Conservation (phyloP, 805 yeast species). For the Debaryomyces hansenii region DNA sequence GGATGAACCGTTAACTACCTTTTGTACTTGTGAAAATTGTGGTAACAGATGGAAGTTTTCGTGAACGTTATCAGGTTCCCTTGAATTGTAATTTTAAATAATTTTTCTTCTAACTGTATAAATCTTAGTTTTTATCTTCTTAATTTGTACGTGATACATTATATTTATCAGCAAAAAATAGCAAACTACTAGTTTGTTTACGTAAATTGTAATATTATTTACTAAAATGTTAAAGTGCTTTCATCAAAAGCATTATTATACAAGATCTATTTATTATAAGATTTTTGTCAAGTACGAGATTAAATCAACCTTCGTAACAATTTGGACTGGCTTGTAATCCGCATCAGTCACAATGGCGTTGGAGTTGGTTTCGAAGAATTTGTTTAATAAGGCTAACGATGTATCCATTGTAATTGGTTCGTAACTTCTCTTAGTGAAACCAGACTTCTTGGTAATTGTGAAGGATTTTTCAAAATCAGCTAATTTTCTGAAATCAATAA, state of each 20-base stretch:
- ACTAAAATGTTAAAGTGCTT: background rate
- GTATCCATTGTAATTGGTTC: conserved; percentile 66
- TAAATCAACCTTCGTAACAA: conserved; percentile 85
- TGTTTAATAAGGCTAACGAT: conserved; percentile 64
- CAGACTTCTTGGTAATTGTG: conserved; percentile 55
- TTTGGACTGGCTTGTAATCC: conserved; percentile 71
- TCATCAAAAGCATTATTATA: background rate
- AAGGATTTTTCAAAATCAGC: conserved; percentile 65
- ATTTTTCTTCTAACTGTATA: background rate
- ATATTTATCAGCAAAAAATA: too few species aligned
- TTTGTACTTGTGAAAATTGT: conserved; percentile 96
- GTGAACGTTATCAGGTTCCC: conserved; percentile 22
- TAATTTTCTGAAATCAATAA: conserved; percentile 74
- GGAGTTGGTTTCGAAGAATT: conserved; percentile 81
- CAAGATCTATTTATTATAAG: conserved; percentile 5
- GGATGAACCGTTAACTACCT: conserved; percentile 97
- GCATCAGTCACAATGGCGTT: conserved; percentile 79
- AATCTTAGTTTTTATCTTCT: background rate
- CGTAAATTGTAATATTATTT: background rate
- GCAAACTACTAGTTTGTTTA: too few species aligned
- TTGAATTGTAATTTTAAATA: background rate
- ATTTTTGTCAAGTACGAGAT: conserved; percentile 52
- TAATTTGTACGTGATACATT: background rate
- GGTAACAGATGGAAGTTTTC: conserved; percentile 98
- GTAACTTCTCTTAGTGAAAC: conserved; percentile 64